Base-by-base conservation (phyloP, 139 green algal species). In the Edaphochlamys debaryana region DNA sequence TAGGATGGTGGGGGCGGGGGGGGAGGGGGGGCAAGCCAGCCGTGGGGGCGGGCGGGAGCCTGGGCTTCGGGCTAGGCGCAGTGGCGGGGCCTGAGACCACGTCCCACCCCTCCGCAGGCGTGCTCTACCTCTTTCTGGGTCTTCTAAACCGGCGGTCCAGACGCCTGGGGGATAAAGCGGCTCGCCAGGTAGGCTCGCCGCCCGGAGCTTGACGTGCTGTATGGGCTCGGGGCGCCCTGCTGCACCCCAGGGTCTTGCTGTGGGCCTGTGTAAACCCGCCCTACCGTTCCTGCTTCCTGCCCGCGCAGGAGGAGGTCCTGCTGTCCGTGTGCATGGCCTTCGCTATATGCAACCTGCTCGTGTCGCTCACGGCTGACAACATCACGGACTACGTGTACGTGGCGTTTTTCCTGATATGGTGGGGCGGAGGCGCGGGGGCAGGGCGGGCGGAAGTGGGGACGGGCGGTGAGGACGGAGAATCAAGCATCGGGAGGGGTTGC, bases 351-450 rank as follows among this genome's bases (percentile, higher is more conserved):
- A 93, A 86, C 80, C 87, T 95, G 66, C 86, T 96, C 72, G 77
- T 83, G 34, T 90, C 75, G 75, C 71, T 97, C 42, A 67, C 77
- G 7, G 38, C 85, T 8, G 62, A 88, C 37, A 91, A 91, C 71
- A 76, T 73, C 29, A 22, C 50, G 27, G 92, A 95, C 79, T 96
- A 94, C 36, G 92, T 95, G 20, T 95, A 93, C n/a, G 87, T 87
- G 40, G 86, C 85, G 20, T 94, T 92, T 79, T 97, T 97, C 84
- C 89, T 97, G 56, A 96, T 96, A 52, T 95, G n/a, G n/a, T n/a
- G n/a, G n/a, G n/a, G n/a, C n/a, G n/a, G n/a, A n/a, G n/a, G n/a
- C n/a, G n/a, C n/a, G n/a, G n/a, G n/a, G n/a, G n/a, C n/a, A n/a
- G n/a, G n/a, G n/a, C n/a, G n/a, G n/a, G n/a, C n/a, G n/a, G n/a